Conservation (phyloP, 139 green algal species). For the Nannochloris sp. region DNA sequence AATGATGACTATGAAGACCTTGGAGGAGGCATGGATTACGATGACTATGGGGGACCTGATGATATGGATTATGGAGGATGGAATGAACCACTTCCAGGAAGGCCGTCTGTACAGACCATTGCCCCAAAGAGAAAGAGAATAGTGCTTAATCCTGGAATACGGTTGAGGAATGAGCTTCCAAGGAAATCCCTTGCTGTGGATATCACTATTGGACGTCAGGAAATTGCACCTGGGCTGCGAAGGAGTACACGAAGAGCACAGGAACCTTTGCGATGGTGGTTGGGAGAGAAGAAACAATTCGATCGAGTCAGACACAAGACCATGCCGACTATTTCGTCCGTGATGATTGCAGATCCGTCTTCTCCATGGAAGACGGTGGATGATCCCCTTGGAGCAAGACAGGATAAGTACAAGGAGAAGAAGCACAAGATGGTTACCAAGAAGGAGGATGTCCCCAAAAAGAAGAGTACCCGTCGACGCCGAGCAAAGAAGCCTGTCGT, state of each 20-base stretch:
- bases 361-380: conserved; percentile 27
- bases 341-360: conserved; percentile 15
- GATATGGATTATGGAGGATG: not conserved
- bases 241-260: conserved; percentile 8
- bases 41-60: conserved; percentile 1
- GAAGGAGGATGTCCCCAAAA: not conserved
- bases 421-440: not conserved
- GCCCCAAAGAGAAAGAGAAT: not conserved
- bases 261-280: conserved; percentile 31
- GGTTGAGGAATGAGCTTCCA: conserved; percentile 24
- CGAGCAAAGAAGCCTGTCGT: not conserved
- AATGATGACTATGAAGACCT: not conserved
- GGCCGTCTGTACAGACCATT: not conserved
- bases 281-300: conserved; percentile 26
- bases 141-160: conserved; percentile 10
- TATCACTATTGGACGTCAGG: conserved; percentile 11
- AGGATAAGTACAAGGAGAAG: not conserved
- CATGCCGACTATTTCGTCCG: conserved; percentile 24
- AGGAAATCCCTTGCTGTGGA: conserved; percentile 10
- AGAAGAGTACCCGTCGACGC: too few species aligned
- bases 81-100: not conserved
- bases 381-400: conserved; percentile 10
- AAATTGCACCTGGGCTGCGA: conserved; percentile 21
- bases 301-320: conserved; percentile 21
- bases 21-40: conserved; percentile 6